Evolutionary conservation across 1,284 basidiomycete genomes (phyloP), one percentile per base, ranked within the genome.

Genomic region (Boletellus deceptivus): DNA sequence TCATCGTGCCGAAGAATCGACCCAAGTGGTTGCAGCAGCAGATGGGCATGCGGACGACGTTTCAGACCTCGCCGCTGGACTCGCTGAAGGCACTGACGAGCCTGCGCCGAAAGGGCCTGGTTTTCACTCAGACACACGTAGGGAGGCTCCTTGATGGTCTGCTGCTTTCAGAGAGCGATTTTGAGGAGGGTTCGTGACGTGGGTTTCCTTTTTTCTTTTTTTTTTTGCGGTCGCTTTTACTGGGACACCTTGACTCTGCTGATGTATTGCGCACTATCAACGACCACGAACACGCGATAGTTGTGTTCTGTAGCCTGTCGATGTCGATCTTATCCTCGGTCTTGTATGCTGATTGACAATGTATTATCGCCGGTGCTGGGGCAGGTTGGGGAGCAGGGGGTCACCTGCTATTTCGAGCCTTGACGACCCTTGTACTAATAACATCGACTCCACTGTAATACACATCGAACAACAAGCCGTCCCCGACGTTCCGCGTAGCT

Each of bases 171-270:
- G 34, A 35, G n/a, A 35, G 34, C 14, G 34, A 35, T 35, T 35
- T 35, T 7, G 34, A 16, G 29, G 63, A 4, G 69, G 73, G 6
- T 82, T 80, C 64, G 81, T 0, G 80, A 82, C 57, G 14, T n/a
- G 8, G 25, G 22, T 40, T 41, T 27, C 24, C 10, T 29, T 29
- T 31, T 31, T 3, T 10, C 11, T 29, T 31, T 10, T 4, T 8
- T 13, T 22, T 22, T 22, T 22, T 22, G 22, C 4, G 4, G 22
- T 22, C 22, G 5, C 22, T 22, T 22, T 22, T 5, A 22, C 22
- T 22, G 22, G 22, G 10, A 31, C 29, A 8, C 3, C 25, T 25
- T 25, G 25, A 25, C 4, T 31, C 10, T 10, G 29, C 29, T 11
- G 29, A 31, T 31, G 29, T 31, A 3, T 31, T 13, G 29, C 29